phyloP scores from a whole-genome alignment of 2,329 filamentous ascomycete genomes.

The Apiospora kogelbergensis region DNA sequence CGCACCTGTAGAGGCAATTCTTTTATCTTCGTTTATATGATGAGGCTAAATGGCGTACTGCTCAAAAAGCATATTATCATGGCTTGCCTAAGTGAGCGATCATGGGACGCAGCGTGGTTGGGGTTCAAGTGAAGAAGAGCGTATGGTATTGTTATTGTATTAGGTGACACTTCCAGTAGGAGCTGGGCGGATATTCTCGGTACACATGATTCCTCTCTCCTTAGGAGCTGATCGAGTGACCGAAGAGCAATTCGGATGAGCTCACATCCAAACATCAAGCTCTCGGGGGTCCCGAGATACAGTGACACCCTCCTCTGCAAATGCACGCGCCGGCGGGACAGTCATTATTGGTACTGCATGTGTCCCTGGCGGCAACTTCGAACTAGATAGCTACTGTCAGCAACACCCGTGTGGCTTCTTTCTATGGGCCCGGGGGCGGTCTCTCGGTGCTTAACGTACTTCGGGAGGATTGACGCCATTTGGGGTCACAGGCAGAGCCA shows the following conservation, averaged over 20 bases:
- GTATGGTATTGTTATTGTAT: not conserved
- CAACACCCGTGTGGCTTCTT: not conserved
- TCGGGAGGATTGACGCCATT: not conserved
- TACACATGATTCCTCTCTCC: not conserved
- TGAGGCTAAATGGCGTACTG: too few species aligned
- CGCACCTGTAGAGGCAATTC: too few species aligned
- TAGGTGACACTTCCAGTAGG: not conserved
- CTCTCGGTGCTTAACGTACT: not conserved
- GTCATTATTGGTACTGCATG: not conserved
- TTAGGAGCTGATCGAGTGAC: too few species aligned
- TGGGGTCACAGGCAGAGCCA: not conserved
- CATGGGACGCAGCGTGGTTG: not conserved
- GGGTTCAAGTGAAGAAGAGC: not conserved
- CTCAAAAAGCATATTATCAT: too few species aligned
- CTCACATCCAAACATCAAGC: not conserved
- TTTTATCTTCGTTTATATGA: too few species aligned
- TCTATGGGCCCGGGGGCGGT: not conserved
- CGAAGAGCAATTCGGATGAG: not conserved
- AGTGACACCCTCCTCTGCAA: not conserved
- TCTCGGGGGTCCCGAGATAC: not conserved
- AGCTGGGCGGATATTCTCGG: not conserved
- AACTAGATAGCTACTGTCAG: not conserved
- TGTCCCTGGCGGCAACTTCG: not conserved
- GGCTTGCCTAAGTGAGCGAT: too few species aligned
- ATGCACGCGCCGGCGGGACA: not conserved